These are phyloP conservation scores for Ophiosphaerella narmari DNA, from an alignment of 2,329 filamentous ascomycete species.

Conservation along the genomic window DNA sequence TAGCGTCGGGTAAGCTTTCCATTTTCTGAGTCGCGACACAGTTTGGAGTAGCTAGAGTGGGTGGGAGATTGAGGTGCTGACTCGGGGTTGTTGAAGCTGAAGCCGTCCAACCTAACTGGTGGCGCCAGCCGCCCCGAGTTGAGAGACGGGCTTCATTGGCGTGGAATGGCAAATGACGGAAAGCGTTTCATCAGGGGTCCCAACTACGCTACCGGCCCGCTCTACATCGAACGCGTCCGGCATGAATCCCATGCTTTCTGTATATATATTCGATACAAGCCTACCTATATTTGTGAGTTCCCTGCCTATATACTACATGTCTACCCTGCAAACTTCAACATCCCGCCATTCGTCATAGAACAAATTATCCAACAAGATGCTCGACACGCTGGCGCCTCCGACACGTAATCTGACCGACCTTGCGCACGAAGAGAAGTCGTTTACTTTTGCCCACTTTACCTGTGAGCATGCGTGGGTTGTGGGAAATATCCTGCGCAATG, in stretches of 20 bases:
- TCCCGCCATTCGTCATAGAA: not conserved
- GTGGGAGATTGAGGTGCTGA: no score
- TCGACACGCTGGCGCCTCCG: slow-evolving; percentile 36
- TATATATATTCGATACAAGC: not conserved
- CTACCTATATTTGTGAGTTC: not conserved
- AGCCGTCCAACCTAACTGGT: no score
- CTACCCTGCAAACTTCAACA: not conserved
- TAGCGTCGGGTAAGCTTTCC: no score
- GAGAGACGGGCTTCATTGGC: no score
- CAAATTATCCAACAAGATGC: slow-evolving; percentile 10
- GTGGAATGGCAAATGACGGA: no score
- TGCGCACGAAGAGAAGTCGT: slow-evolving; percentile 48
- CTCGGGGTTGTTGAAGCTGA: no score
- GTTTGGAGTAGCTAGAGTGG: no score
- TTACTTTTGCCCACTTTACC: slow-evolving; percentile 63
- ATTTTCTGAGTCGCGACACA: no score
- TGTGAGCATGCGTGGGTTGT: slow-evolving; percentile 67
- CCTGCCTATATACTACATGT: slow-evolving; percentile 5
- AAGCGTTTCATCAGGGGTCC: no score
- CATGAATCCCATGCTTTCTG: not conserved
- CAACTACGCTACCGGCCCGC: no score
- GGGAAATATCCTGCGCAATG: slow-evolving; percentile 66
- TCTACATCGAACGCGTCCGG: no score
- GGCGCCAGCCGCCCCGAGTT: no score
- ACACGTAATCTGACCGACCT: slow-evolving; percentile 47